phyloP scores from a whole-genome alignment of 106 monocot genomes.

The Phalaenopsis equestris region DNA sequence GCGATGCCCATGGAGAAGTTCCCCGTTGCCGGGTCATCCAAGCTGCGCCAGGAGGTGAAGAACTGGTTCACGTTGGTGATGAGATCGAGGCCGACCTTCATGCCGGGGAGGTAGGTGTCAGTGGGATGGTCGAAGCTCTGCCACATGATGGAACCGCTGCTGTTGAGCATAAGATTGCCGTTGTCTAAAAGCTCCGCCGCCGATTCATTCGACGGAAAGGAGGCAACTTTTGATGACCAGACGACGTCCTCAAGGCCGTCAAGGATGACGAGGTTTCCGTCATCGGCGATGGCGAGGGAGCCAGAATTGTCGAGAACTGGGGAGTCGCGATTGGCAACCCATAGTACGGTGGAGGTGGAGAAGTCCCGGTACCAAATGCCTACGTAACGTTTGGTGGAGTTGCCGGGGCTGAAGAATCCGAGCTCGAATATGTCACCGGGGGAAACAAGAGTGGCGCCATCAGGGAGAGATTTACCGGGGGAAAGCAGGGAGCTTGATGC shows the following conservation, averaged over 20 bases:
- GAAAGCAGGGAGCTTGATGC: conserved; percentile 1
- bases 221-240: conserved; percentile 28
- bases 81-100: conserved; percentile 25
- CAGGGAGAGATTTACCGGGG: background rate
- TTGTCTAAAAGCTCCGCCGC: conserved; percentile 3
- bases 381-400: conserved; percentile 20
- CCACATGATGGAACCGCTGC: conserved; percentile 11
- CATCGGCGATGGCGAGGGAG: conserved; percentile 10
- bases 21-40: conserved; percentile 34
- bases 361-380: conserved; percentile 45
- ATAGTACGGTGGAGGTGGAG: conserved; percentile 20
- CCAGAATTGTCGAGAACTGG: conserved; percentile 20
- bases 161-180: conserved; percentile 28
- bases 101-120: conserved; percentile 35
- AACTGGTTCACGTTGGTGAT: conserved; percentile 5
- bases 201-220: conserved; percentile 7
- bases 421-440: conserved; percentile 16
- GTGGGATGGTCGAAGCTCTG: conserved; percentile 52
- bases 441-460: conserved; percentile 30
- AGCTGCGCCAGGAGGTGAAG: conserved; percentile 44
- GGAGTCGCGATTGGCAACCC: conserved; percentile 57
- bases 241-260: background rate
- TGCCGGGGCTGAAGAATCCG: conserved; percentile 43
- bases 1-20: conserved; percentile 30
- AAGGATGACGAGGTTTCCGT: conserved; percentile 27